Evolutionary conservation across 495 filamentous ascomycete genomes (phyloP), one percentile per base, ranked within the genome.

Genomic region (Aspergillus taichungensis): DNA sequence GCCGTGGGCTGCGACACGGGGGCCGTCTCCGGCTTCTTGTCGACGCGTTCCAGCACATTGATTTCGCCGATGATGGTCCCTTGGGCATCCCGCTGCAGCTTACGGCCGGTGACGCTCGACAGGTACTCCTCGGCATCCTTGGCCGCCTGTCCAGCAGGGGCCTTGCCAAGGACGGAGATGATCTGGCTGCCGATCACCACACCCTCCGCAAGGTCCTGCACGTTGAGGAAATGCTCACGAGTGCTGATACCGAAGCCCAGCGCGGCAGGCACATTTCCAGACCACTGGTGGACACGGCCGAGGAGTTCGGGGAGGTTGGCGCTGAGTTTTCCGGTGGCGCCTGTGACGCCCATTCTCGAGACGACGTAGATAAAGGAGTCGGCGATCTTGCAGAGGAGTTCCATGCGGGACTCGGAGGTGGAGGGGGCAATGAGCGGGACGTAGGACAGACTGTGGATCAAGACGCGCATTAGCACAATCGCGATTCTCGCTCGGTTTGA

Each of bases 361-460:
- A 97, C 94, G 45, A 99, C 92, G 62, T 99, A 99, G 67, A 99
- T 94, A 72, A 99, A 99, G 7, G 89, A 95, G 66, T 97, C 91
- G 54, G 94, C 92, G 40, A 99, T 94, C 65, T 86, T 82, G 77
- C 92, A 99, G 14, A 99, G 80, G 4, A 95, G 70, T 67, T 89
- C 89, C 88, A 97, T 91, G 45, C 92, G 87, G 37, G 78, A 64
- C 45, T 92, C 85, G n/a, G 88, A 91, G 1, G 92, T 96, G 3
- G 91, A 80, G 13, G 92, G 92, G 10, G 92, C 91, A 57, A 99
- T 94, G 7, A 99, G 75, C 3, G 92, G 92, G 9, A 99, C 82
- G 62, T 96, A 99, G 2, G 89, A 95, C 28, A 98, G 75, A 8
- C 87, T 85, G 53, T 24, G 40, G 38, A 47, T 24, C 2, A 4